Evolutionary conservation across 768 basidiomycete species (phyloP).

Genomic region (Suillus subluteus): DNA sequence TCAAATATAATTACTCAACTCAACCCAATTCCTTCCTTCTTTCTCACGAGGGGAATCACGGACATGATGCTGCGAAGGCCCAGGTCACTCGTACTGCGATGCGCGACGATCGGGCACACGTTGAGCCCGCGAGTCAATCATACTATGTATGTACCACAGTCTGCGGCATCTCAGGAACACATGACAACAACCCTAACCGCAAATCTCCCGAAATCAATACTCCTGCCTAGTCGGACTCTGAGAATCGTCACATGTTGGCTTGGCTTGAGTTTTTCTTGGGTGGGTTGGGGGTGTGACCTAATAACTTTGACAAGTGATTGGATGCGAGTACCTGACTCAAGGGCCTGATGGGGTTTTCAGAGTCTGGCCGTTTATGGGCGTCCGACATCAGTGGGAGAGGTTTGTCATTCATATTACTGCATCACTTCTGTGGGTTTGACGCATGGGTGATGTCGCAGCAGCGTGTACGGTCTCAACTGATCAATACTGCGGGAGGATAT

Average conservation of each 20-base stretch:
- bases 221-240: neutral
- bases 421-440: neutral
- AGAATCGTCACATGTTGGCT: neutral
- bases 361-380: neutral
- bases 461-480: neutral
- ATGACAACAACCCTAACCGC: neutral
- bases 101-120: neutral
- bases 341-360: too few species aligned
- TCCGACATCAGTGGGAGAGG: conserved; percentile 1
- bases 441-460: neutral
- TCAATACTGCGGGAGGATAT: neutral
- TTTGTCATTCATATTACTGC: neutral
- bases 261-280: neutral
- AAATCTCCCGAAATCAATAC: neutral
- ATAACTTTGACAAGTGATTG: neutral
- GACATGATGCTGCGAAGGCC: neutral
- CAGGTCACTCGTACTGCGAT: neutral
- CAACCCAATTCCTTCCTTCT: neutral
- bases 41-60: neutral
- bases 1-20: too few species aligned
- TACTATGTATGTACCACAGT: too few species aligned
- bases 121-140: neutral
- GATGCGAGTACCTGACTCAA: neutral
- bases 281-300: conserved; percentile 5
- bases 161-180: neutral